Evolutionary conservation across 2,329 filamentous ascomycete genomes (phyloP), one percentile per base, ranked within the genome.

Genomic region (Chrysosporium keratinophilum): DNA sequence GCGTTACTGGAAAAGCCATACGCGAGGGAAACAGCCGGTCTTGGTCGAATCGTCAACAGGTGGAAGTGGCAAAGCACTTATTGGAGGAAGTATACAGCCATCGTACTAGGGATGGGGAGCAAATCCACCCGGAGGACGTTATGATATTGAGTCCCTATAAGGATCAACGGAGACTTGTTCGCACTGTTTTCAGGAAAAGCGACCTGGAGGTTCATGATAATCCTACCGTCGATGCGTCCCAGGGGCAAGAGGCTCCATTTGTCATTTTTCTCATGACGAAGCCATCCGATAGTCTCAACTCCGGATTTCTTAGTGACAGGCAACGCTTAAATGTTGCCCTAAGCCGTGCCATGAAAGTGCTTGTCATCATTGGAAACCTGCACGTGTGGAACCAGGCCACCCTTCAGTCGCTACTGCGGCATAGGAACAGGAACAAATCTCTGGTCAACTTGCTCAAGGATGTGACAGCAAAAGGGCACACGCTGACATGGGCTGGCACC

Each of bases 261-360:
- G 53, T 55, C 39, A 55, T 55, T 15, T 55, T 33, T 45, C 23
- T 55, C 48, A 44, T 55, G 37, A 50, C 42, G 17, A 55, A 52
- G 35, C 53, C 53, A 43, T 17, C 35, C 11, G 35, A 44, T n/a
- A 28, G 43, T 33, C 12, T 9, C 7, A n/a, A 33, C n/a, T 33
- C 20, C 20, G 48, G 53, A 12, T 52, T 55, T 17, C n/a, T 55
- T 17, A 47, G n/a, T 12, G 53, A 55, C 39, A 31, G 19, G 15
- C 34, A 17, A 23, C 15, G 53, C 3, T 34, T 55, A 1, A 55
- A 52, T 31, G 35, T 55, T 14, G 48, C 53, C 23, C 40, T 55
- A 28, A 55, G 53, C 20, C 41, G 53, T 17, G 53, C 53, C 17
- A 39, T 15, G 33, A 15, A 39, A 31, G 46, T 34, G 10, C 7